phyloP scores from a whole-genome alignment of 2,329 filamentous ascomycete genomes.

The Metarhizium anisopliae region DNA sequence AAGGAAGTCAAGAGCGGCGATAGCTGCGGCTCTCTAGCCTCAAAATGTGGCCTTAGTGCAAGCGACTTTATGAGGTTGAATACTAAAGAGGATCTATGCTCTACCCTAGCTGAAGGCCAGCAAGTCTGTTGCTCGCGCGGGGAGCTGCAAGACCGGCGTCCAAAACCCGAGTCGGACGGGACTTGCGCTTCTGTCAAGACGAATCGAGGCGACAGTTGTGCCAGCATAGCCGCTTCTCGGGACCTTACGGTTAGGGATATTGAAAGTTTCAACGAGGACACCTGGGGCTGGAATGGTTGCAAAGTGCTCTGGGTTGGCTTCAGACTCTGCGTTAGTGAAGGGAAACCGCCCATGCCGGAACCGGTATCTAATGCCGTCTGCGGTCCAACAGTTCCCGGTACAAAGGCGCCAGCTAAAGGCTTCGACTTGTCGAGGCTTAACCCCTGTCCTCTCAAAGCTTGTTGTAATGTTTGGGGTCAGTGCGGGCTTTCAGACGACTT shows the following conservation, averaged over 20 bases:
- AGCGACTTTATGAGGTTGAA: neutral
- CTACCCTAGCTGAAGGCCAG: neutral
- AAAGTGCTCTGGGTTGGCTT: neutral
- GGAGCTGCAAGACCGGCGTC: neutral
- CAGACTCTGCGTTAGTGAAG: slow-evolving; percentile 24
- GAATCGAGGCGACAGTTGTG: slow-evolving; percentile 17
- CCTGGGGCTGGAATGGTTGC: neutral
- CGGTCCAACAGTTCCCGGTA: slow-evolving; percentile 23
- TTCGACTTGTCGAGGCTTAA: slow-evolving; percentile 12
- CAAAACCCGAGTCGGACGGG: slow-evolving; percentile 19
- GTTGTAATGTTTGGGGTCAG: slow-evolving; percentile 28
- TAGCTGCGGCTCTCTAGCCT: neutral
- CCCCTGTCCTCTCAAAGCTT: slow-evolving; percentile 19
- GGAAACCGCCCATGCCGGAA: slow-evolving; percentile 24
- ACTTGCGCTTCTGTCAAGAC: slow-evolving; percentile 18
- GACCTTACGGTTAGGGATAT: neutral
- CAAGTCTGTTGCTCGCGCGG: neutral
- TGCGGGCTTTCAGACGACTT: slow-evolving; percentile 32
- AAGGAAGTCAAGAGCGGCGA: too few relatives aligned
- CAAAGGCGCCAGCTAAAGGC: slow-evolving; percentile 10
- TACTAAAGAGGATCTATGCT: neutral
- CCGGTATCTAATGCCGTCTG: slow-evolving; percentile 21
- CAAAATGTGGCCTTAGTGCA: neutral
- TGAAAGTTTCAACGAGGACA: neutral
- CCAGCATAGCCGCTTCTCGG: slow-evolving; percentile 12